These are phyloP conservation scores for Neonectria magnoliae DNA, from an alignment of 2,329 filamentous ascomycete genomes.

Conservation along the genomic window DNA sequence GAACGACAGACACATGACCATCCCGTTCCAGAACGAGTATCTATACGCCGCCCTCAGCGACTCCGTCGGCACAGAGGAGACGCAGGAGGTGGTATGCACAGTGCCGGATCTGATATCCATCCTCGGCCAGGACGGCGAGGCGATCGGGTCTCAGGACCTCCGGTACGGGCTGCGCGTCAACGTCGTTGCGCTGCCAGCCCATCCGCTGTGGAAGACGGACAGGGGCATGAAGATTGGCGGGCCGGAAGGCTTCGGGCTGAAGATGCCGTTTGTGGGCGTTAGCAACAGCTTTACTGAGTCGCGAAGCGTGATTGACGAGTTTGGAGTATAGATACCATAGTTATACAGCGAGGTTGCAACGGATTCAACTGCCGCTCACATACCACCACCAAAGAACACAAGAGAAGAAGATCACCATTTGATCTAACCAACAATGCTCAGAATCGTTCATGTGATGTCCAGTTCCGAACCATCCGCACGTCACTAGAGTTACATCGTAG, in stretches of 20 bases:
- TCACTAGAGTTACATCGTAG: conserved; percentile 5
- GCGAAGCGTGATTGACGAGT: conserved; percentile 63
- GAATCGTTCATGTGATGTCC: conserved; percentile 5
- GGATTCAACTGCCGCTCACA: background rate
- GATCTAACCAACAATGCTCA: background rate
- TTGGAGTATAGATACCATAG: conserved; percentile 29
- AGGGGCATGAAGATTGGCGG: conserved; percentile 48
- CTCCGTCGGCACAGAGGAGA: conserved; percentile 42
- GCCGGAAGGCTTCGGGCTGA: conserved; percentile 47
- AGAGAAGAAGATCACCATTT: background rate
- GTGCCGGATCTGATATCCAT: conserved; percentile 51
- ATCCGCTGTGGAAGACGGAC: conserved; percentile 59
- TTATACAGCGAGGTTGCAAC: background rate
- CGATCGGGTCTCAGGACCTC: conserved; percentile 60
- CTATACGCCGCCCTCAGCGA: conserved; percentile 51
- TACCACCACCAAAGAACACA: background rate
- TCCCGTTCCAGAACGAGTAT: conserved; percentile 56
- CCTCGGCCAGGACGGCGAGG: conserved; percentile 56
- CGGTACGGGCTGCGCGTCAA: conserved; percentile 61
- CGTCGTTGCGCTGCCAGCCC: conserved; percentile 60
- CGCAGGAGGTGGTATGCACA: conserved; percentile 47
- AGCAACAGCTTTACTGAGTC: conserved; percentile 55
- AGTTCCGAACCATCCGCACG: background rate
- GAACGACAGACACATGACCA: conserved; percentile 47
- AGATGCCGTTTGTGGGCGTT: conserved; percentile 44